Evolutionary conservation across 495 filamentous ascomycete genomes (phyloP).

Genomic region (Hypoxylon fuscum): DNA sequence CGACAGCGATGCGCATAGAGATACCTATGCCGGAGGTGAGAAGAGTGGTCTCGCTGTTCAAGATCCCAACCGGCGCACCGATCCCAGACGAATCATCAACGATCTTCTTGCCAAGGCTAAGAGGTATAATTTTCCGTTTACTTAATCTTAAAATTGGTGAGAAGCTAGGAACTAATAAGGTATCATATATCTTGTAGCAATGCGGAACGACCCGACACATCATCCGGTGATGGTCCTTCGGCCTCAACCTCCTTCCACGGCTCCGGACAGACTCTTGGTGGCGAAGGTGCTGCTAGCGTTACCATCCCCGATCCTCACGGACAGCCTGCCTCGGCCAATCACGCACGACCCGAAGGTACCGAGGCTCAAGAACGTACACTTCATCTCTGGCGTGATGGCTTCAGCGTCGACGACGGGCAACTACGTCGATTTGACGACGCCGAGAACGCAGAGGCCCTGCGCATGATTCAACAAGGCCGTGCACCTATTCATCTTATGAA

Average conservation of each 20-base stretch:
- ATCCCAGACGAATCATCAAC: conserved; percentile 72
- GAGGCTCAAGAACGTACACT: conserved; percentile 69
- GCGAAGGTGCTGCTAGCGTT: conserved; percentile 83
- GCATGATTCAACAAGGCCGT: conserved; percentile 84
- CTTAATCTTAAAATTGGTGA: too few relatives aligned
- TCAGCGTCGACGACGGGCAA: conserved; percentile 94
- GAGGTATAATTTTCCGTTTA: conserved; percentile 61
- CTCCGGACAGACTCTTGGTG: conserved; percentile 84
- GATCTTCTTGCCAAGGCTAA: conserved; percentile 86
- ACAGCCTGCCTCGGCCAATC: conserved; percentile 36
- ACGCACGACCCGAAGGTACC: conserved; percentile 42
- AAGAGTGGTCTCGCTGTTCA: conserved; percentile 96
- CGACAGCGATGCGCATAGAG: conserved; percentile 71
- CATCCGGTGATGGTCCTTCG: conserved; percentile 55
- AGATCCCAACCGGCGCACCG: conserved; percentile 71
- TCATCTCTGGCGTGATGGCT: conserved; percentile 93
- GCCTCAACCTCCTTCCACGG: conserved; percentile 74
- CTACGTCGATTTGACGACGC: conserved; percentile 90
- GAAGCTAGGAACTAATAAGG: too few relatives aligned
- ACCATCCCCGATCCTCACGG: conserved; percentile 72
- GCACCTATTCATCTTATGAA: conserved; percentile 91
- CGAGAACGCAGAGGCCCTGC: conserved; percentile 78
- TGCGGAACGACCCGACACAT: conserved; percentile 63
- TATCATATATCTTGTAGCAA: conserved; percentile 62
- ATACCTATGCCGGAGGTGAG: conserved; percentile 94